phyloP scores from a whole-genome alignment of 805 yeast genomes.

The Saccharomyces mikatae region DNA sequence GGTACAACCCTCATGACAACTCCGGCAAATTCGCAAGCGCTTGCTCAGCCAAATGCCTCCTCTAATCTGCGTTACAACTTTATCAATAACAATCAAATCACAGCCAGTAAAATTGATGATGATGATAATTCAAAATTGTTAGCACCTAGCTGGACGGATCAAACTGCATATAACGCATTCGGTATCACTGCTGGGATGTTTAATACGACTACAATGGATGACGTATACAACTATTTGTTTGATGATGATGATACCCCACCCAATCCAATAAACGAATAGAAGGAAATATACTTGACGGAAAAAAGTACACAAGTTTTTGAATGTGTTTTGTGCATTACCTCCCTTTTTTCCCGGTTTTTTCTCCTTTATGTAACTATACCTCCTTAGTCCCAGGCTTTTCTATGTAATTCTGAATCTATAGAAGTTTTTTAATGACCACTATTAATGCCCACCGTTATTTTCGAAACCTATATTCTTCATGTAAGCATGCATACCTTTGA shows the following conservation, averaged over 20 bases:
- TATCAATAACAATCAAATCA: background rate
- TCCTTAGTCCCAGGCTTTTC: background rate
- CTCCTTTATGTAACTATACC: background rate
- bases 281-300: background rate
- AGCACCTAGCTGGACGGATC: slow-evolving; percentile 10
- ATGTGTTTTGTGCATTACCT: background rate
- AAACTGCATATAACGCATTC: slow-evolving; percentile 12
- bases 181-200: slow-evolving; percentile 17
- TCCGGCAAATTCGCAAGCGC: background rate
- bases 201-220: slow-evolving; percentile 29
- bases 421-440: background rate
- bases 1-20: background rate
- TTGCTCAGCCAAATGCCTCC: background rate
- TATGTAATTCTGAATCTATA: background rate
- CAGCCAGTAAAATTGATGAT: background rate
- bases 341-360: background rate
- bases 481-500: background rate
- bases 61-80: background rate
- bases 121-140: background rate
- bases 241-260: slow-evolving; percentile 14
- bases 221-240: slow-evolving; percentile 24
- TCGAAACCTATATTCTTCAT: background rate
- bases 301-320: background rate
- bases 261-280: background rate
- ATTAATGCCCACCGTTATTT: background rate